Conservation (phyloP, 257 asterid genomes). For the Apocynum venetum region DNA sequence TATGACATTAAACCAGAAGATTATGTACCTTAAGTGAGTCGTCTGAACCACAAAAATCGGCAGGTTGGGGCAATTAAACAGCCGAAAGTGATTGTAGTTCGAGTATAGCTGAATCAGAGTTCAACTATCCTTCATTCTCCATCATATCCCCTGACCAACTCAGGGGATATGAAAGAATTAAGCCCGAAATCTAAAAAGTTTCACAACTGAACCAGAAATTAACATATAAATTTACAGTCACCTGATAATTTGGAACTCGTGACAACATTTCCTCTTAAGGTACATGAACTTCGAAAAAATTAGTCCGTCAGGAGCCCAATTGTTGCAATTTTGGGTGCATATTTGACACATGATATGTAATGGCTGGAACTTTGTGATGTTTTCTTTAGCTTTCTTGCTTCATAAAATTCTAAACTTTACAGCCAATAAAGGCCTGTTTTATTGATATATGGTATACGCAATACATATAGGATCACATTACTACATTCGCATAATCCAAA, state of each 20-base stretch:
- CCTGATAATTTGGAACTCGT: neutral
- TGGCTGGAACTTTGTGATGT: too few relatives aligned
- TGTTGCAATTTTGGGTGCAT: neutral
- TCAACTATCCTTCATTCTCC: constrained; percentile 25
- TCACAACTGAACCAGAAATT: constrained; percentile 15
- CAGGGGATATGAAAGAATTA: neutral
- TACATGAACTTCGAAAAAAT: neutral
- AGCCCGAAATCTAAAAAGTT: neutral
- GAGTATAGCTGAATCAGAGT: constrained; percentile 11
- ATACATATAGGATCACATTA: too few relatives aligned
- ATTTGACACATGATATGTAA: too few relatives aligned
- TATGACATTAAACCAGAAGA: constrained; percentile 20
- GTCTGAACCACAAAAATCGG: constrained; percentile 3
- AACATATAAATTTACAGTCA: constrained; percentile 5
- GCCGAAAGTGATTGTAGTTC: neutral
- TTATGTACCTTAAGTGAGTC: constrained; percentile 13
- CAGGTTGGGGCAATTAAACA: neutral
- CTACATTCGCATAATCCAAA: too few relatives aligned
- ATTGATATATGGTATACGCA: too few relatives aligned
- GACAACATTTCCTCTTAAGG: neutral
- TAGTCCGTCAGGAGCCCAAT: constrained; percentile 10
- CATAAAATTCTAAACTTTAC: too few relatives aligned
- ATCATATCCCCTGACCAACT: neutral
- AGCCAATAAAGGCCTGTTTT: too few relatives aligned
- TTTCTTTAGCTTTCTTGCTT: too few relatives aligned